Percentiles rank a stretch among this genome's conserved stretches.
Evolutionary conservation across 768 basidiomycete species (phyloP).

Genomic region (Mycena belliarum): DNA sequence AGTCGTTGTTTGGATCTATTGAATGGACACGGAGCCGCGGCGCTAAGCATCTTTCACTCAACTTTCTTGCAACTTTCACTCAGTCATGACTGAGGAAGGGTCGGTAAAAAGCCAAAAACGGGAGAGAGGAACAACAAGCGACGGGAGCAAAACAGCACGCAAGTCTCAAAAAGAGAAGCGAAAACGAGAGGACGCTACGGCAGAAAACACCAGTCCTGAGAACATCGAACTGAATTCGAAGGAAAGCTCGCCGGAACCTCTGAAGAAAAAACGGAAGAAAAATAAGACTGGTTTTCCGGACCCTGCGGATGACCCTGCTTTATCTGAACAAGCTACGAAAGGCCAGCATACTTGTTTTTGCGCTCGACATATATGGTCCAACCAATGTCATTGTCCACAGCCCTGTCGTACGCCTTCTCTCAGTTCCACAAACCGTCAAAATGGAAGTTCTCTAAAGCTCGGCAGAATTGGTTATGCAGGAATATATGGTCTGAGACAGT

Average conservation of each 20-base stretch:
- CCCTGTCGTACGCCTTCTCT: slow-evolving; percentile 54
- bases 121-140: background rate
- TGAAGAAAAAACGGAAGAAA: slow-evolving; percentile 36
- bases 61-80: background rate
- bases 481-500: slow-evolving; percentile 60
- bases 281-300: slow-evolving; percentile 47
- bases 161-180: slow-evolving; percentile 26
- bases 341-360: slow-evolving; percentile 27
- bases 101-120: background rate
- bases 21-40: no score
- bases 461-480: slow-evolving; percentile 73
- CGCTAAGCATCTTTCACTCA: background rate
- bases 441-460: slow-evolving; percentile 78
- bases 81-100: background rate
- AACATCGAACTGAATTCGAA: background rate
- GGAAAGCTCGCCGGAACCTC: slow-evolving; percentile 7
- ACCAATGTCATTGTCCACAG: slow-evolving; percentile 25
- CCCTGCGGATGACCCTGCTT: slow-evolving; percentile 39
- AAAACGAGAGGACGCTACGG: slow-evolving; percentile 18
- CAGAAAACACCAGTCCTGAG: background rate
- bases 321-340: slow-evolving; percentile 42
- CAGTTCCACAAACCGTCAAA: slow-evolving; percentile 46
- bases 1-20: no score
- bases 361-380: background rate
- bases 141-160: background rate